A percentile compares a stretch with the other conserved stretches of the same genome.
Conservation (phyloP, 495 filamentous ascomycete genomes). For the Bathelium albidoporum region DNA sequence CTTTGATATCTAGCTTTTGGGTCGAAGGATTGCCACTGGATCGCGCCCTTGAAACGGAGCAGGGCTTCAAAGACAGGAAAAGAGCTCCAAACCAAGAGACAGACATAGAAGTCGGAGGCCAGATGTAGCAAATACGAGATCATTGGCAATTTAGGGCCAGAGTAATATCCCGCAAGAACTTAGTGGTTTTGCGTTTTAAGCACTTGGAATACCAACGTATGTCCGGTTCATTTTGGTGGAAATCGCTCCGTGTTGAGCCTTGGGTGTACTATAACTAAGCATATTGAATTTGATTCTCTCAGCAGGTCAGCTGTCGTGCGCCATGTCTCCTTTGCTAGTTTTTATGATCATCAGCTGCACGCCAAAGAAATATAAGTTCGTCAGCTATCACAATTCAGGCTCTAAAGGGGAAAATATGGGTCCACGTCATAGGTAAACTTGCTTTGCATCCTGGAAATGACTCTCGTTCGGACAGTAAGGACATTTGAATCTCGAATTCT, state of each 20-base stretch:
- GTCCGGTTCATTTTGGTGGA: too few relatives aligned
- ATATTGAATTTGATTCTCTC: too few relatives aligned
- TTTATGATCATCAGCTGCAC: too few relatives aligned
- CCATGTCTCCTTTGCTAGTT: too few relatives aligned
- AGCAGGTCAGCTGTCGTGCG: too few relatives aligned
- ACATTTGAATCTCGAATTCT: conserved; percentile 78
- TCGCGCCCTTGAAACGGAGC: conserved; percentile 26
- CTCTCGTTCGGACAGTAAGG: conserved; percentile 92
- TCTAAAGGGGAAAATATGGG: background rate
- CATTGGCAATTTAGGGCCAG: background rate
- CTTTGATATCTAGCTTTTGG: conserved; percentile 38
- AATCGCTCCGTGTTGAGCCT: too few relatives aligned
- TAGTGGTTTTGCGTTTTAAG: background rate
- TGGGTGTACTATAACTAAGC: too few relatives aligned
- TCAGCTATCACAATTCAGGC: background rate
- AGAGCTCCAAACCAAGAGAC: conserved; percentile 13
- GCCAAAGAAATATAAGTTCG: too few relatives aligned
- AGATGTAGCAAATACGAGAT: background rate
- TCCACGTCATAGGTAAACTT: conserved; percentile 47
- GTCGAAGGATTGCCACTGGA: conserved; percentile 35
- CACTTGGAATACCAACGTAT: too few relatives aligned
- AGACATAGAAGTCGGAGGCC: background rate
- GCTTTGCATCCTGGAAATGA: conserved; percentile 59
- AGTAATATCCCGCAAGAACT: background rate
- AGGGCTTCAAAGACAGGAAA: conserved; percentile 30